Conservation (phyloP, 164 flowering plant genomes). For the Pachysandra terminalis region DNA sequence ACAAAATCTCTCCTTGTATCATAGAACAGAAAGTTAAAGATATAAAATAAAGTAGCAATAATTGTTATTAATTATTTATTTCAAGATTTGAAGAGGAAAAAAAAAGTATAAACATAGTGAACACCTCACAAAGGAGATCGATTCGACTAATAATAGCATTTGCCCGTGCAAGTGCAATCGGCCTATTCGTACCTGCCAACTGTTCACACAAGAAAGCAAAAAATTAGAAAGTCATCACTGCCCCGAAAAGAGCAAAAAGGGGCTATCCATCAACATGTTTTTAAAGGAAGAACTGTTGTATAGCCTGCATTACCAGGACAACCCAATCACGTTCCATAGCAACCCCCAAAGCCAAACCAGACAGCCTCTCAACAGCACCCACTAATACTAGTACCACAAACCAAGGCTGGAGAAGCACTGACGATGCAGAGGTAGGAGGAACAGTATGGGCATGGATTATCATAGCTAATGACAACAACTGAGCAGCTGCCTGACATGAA, state of each 20-base stretch:
- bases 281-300: not conserved
- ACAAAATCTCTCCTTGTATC: not conserved
- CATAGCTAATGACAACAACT: slow-evolving; percentile 83
- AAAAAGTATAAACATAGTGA: not conserved
- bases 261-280: not conserved
- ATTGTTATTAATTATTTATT: too few relatives aligned
- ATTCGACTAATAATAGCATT: slow-evolving; percentile 89
- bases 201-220: slow-evolving; percentile 23
- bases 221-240: not conserved
- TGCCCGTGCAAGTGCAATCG: slow-evolving; percentile 92
- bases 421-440: slow-evolving; percentile 38
- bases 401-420: slow-evolving; percentile 85
- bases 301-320: slow-evolving; percentile 60
- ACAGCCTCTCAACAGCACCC: slow-evolving; percentile 82
- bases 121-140: slow-evolving; percentile 93
- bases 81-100: too few relatives aligned
- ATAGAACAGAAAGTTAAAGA: too few relatives aligned
- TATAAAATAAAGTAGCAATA: too few relatives aligned
- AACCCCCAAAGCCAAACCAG: slow-evolving; percentile 87
- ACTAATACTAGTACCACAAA: slow-evolving; percentile 74
- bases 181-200: slow-evolving; percentile 91
- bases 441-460: slow-evolving; percentile 71
- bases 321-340: slow-evolving; percentile 99
- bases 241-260: not conserved
- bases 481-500: slow-evolving; percentile 80